phyloP scores from a whole-genome alignment of 768 basidiomycete species.

The Albatrellus ellisii region DNA sequence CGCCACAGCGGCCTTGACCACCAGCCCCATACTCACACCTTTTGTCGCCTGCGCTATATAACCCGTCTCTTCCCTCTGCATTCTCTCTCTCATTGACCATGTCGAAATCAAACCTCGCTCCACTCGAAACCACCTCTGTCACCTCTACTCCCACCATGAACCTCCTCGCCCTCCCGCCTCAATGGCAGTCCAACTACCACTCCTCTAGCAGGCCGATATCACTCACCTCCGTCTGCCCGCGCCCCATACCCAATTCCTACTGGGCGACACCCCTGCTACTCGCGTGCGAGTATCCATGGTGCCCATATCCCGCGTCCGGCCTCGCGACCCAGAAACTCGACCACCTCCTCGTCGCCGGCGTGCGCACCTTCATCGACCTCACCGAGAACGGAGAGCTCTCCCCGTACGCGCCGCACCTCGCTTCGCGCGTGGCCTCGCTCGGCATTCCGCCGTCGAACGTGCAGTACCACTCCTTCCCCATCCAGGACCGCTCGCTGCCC shows the following conservation, averaged over 20 bases:
- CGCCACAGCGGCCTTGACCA: too few species aligned
- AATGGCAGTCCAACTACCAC: too few species aligned
- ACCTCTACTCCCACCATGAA: too few species aligned
- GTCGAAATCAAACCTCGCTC: too few species aligned
- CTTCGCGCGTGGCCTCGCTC: constrained; percentile 36
- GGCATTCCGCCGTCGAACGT: constrained; percentile 36
- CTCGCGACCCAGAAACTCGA: constrained; percentile 47
- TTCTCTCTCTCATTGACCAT: too few species aligned
- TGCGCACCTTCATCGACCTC: constrained; percentile 74
- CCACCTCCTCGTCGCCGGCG: constrained; percentile 54
- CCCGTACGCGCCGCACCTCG: constrained; percentile 47
- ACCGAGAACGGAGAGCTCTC: constrained; percentile 70
- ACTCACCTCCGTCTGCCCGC: constrained; percentile 16
- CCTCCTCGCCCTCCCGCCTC: too few species aligned
- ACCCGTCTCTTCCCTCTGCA: too few species aligned
- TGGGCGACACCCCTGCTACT: constrained; percentile 66
- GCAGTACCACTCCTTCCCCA: constrained; percentile 71
- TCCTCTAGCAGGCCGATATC: not conserved
- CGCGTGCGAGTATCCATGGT: constrained; percentile 77
- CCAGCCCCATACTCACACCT: too few species aligned
- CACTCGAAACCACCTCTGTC: too few species aligned
- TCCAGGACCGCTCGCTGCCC: constrained; percentile 59
- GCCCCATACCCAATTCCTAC: constrained; percentile 76
- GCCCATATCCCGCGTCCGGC: constrained; percentile 27
- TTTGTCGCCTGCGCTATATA: too few species aligned